These are phyloP conservation scores for Scheffersomyces quercinus DNA, from an alignment of 1,139 yeast species.

Conservation along the genomic window DNA sequence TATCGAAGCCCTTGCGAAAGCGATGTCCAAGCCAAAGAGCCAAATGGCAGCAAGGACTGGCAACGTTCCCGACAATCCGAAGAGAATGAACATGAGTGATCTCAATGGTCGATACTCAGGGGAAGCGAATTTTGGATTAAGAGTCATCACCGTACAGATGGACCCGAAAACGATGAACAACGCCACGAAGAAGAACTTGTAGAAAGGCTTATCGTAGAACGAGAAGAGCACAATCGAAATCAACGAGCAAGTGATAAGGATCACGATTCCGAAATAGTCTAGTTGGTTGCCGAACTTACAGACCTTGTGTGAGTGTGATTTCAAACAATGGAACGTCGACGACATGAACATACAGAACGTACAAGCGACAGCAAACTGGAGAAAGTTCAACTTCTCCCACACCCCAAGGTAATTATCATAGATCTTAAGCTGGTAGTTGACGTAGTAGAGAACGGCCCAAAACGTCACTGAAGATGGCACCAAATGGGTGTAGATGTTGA, in stretches of 20 bases:
- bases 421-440: conserved; percentile 30
- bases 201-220: conserved; percentile 48
- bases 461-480: conserved; percentile 59
- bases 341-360: conserved; percentile 69
- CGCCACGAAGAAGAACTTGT: conserved; percentile 44
- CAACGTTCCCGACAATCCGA: conserved; percentile 76
- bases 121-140: conserved; percentile 64
- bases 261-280: conserved; percentile 85
- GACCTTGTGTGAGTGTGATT: conserved; percentile 67
- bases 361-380: conserved; percentile 42
- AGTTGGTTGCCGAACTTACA: conserved; percentile 72
- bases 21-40: conserved; percentile 36
- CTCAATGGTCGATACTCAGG: conserved; percentile 75
- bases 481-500: conserved; percentile 80
- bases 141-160: conserved; percentile 63
- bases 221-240: conserved; percentile 71
- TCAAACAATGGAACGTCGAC: conserved; percentile 74
- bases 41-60: conserved; percentile 61
- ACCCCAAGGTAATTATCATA: conserved; percentile 45
- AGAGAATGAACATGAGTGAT: conserved; percentile 74
- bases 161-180: conserved; percentile 58
- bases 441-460: conserved; percentile 21
- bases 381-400: conserved; percentile 42
- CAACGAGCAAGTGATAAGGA: conserved; percentile 74
- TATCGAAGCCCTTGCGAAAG: conserved; percentile 54